Base-by-base conservation (phyloP, 179 eudicot genomes). In the Camellia oleifera region DNA sequence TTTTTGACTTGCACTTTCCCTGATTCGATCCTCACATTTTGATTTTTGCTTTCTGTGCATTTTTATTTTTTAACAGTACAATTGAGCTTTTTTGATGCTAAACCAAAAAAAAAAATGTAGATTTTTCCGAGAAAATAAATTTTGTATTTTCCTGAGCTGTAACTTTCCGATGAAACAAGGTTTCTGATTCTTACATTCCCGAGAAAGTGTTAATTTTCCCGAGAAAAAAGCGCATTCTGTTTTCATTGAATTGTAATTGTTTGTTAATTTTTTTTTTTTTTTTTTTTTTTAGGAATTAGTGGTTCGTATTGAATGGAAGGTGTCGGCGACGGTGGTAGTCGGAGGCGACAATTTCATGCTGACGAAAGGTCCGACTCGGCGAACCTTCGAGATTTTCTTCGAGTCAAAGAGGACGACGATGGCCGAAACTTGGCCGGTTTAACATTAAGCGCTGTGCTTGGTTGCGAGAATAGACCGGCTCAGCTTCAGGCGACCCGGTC, bases 361-460 rank as follows among this genome's bases (percentile, higher is more conserved):
- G 77, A 15, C 23, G 52, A 14, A 7, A 74, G 42, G 17, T 26
- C 20, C 61, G 80, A 78, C 14, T 44, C 75, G 17, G 5, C 69
- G 40, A 54, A 69, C 52, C 81, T 77, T 4, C 80, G 80, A 2
- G 80, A 77, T 17, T 32, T 64, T 53, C 74, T 77, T 15, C 71
- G 73, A 13, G 52, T 57, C 50, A 50, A 52, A 54, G 66, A 18
- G 42, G 54, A 56, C 57, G 65, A 63, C 64, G 70, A 65, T n/a
- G 5, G 46, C 75, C 45, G 54, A 13, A 77, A 3, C 63, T 74
- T 72, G 57, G 68, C 85, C 20, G 81, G 42, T 44, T 12, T 83
- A 2, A 84, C 89, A 14, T 85, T 86, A 45, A 85, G 85, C 40
- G 86, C 84, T 64, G 85, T 84, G 20, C 86, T 88, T 20, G 71